Percentiles rank a stretch among this genome's conserved stretches.
Evolutionary conservation across 345 rosid genomes (phyloP).

Genomic region (Leavenworthia alabamica): DNA sequence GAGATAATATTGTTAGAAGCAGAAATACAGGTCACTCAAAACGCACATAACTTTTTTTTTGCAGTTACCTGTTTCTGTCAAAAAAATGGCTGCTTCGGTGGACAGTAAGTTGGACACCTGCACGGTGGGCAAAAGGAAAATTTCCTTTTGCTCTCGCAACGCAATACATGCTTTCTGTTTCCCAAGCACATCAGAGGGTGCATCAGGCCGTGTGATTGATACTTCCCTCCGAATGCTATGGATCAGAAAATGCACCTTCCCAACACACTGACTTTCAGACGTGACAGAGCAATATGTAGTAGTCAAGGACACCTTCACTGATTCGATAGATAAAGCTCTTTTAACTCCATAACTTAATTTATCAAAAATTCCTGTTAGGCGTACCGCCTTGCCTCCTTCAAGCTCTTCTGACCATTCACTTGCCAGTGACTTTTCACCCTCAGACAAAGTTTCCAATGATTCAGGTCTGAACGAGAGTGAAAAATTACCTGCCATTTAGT

Average conservation of each 20-base stretch:
- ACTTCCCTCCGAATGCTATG: conserved; percentile 67
- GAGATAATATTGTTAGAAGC: conserved; percentile 27
- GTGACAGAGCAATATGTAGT: conserved; percentile 59
- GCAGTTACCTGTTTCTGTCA: conserved; percentile 65
- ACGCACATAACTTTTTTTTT: conserved; percentile 23
- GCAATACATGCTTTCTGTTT: conserved; percentile 43
- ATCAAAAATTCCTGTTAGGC: conserved; percentile 76
- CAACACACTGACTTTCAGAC: conserved; percentile 38
- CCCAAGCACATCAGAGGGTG: conserved; percentile 35
- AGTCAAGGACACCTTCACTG: conserved; percentile 56
- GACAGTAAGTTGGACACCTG: conserved; percentile 65
- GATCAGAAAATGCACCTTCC: conserved; percentile 71
- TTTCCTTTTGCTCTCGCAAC: conserved; percentile 77
- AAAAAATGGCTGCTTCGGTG: conserved; percentile 56
- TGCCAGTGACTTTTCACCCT: conserved; percentile 39
- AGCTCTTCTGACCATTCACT: conserved; percentile 86
- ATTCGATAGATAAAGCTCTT: conserved; percentile 54
- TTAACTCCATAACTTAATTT: conserved; percentile 71
- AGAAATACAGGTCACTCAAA: background rate
- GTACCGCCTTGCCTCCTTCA: conserved; percentile 84
- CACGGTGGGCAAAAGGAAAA: conserved; percentile 84
- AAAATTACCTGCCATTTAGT: conserved; percentile 68
- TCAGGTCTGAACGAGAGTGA: conserved; percentile 86
- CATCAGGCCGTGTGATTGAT: conserved; percentile 58
- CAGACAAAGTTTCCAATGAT: conserved; percentile 38